Base-by-base conservation (phyloP, 345 rosid genomes). In the Sisymbrium altissimum region DNA sequence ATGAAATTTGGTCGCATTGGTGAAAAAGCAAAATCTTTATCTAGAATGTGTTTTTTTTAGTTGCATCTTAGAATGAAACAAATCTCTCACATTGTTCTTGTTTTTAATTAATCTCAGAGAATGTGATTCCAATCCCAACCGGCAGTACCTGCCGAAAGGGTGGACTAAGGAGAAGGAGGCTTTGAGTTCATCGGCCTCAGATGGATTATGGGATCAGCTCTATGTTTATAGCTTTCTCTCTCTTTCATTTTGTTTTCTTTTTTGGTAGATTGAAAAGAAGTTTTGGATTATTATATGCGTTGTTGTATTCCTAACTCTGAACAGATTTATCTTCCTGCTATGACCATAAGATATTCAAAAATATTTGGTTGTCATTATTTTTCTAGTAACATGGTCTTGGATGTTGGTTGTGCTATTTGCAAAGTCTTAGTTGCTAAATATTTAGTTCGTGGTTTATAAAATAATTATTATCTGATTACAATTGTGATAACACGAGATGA, bases 1-100 rank as follows among this genome's bases (percentile, higher is more conserved):
- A 86, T 90, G 94, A 88, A 82, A 74, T 86, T 88, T 58, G 94
- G 92, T 15, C 92, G 96, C 62, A 90, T 90, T 60, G 96, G 96
- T 88, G 72, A 43, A 13, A 10, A 0, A 1, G 0, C 27, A 17
- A 10, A 18, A 2, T 1, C 6, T 10, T 30, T 2, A 29, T 49
- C 14, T 48, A 14, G 0, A 35, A 4, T 23, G 8, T 60, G 0
- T n/a, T 52, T 52, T 53, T 23, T 7, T 38, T 23, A 6, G 1
- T 40, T 30, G 15, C 13, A 15, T 41, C 25, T 53, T 32, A 5
- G 10, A 54, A 7, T 55, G 46, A 2, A 12, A 44, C 46, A 40
- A 44, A 2, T 38, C 32, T 32, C 25, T 48, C 0, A 52, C 27
- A 41, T 9, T 32, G 41, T 50, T 80, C 7, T 46, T 79, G 19